A percentile compares a stretch with the other conserved stretches of the same genome.
These are phyloP conservation scores for Colletotrichum ledebouriae DNA, from an alignment of 2,329 filamentous ascomycete genomes.

Conservation along the genomic window DNA sequence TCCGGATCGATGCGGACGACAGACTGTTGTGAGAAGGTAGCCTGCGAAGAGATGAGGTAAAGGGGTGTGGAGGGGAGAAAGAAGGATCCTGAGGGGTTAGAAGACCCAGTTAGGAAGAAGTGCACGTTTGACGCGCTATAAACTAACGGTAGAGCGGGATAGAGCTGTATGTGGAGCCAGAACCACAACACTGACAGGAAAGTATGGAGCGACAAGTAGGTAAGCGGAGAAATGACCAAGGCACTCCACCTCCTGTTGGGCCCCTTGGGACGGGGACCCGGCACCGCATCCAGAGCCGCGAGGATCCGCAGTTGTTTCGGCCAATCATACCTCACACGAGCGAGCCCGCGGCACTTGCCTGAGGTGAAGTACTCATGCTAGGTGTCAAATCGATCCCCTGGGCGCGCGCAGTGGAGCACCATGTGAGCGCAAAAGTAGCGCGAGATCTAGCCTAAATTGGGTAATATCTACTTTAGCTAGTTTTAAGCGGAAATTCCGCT, in stretches of 20 bases:
- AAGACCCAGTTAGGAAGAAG: not conserved
- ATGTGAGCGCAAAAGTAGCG: too few relatives aligned
- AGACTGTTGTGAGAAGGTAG: too few relatives aligned
- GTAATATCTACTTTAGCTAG: too few relatives aligned
- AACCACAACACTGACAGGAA: slow-evolving; percentile 1
- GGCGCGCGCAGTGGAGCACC: too few relatives aligned
- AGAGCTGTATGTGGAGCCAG: slow-evolving; percentile 9
- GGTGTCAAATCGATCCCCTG: too few relatives aligned
- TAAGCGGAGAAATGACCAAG: slow-evolving; percentile 28
- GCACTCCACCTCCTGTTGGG: slow-evolving; percentile 18
- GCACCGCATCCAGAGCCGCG: slow-evolving; percentile 13
- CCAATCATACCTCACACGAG: slow-evolving; percentile 18
- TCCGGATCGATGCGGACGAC: not conserved
- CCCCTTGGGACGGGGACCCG: slow-evolving; percentile 22
- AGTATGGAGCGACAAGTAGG: slow-evolving; percentile 8
- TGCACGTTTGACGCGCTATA: not conserved
- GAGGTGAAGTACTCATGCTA: too few relatives aligned
- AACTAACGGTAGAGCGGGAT: slow-evolving; percentile 12
- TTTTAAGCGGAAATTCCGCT: too few relatives aligned
- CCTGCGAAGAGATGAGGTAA: slow-evolving; percentile 29
- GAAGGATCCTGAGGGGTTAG: slow-evolving; percentile 8
- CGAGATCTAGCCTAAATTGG: too few relatives aligned
- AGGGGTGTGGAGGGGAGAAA: not conserved
- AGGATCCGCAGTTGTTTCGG: not conserved
- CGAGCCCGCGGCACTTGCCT: too few relatives aligned